Evolutionary conservation across 306 rosid species (phyloP), one percentile per base, ranked within the genome.

Genomic region (Begonia peltatifolia): DNA sequence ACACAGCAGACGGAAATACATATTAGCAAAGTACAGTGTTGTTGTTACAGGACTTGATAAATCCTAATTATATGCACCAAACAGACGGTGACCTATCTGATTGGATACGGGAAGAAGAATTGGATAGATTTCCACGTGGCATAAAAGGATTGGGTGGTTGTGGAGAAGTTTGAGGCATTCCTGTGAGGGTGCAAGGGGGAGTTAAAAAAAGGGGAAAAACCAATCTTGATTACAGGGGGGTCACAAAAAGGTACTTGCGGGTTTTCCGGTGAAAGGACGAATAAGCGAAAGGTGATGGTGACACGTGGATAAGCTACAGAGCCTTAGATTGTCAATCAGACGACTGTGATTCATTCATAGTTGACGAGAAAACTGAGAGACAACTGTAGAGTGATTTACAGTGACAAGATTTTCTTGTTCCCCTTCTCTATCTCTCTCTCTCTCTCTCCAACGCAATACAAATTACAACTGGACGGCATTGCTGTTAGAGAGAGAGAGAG

Each of bases 141-240:
- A 44, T 10, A 1, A 11, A 44, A 11, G 14, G 48, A n/a, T 11
- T 10, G n/a, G 48, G 48, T 14, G 5, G 48, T 44, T n/a, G 11
- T 44, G 14, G 6, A n/a, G 14, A 1, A 4, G 1, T 10, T 44
- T 44, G 14, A n/a, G 48, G 48, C 9, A 0, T 44, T 11, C n/a
- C 14, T 0, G 48, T 44, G 48, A 44, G n/a, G 46, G 52, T 50
- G 71, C 62, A 57, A 50, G 18, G 46, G 58, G 53, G 50, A 54
- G 53, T 65, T 62, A 57, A 55, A 59, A 70, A 35, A 11, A 0
- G 11, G 18, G 30, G 6, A 50, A 17, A 58, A 54, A 71, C 61
- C 64, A 63, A 54, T 10, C 30, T 35, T 58, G 68, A 71, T 60
- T 60, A 42, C 52, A 53, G 64, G 53, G 18, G 9, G 25, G 53